Conservation (phyloP, 2,329 filamentous ascomycete genomes). For the Mycosphaerella sp. region DNA sequence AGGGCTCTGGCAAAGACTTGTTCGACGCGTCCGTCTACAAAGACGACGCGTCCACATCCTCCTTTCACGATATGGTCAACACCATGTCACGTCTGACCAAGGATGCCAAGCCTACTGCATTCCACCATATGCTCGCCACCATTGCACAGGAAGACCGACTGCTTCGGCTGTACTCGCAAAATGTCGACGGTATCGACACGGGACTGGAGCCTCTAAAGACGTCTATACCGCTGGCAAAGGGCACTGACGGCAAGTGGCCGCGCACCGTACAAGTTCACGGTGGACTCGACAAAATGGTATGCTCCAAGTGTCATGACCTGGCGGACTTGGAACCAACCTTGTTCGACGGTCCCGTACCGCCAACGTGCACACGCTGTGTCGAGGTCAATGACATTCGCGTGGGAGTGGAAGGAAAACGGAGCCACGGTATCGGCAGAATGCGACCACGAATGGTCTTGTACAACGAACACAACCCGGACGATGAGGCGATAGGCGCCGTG, state of each 20-base stretch:
- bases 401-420: constrained; percentile 71
- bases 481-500: constrained; percentile 90
- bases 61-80: constrained; percentile 95
- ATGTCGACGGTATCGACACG: constrained; percentile 92
- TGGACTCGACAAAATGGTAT: constrained; percentile 91
- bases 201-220: constrained; percentile 73
- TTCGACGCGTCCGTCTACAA: constrained; percentile 98
- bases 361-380: constrained; percentile 68
- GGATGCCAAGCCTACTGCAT: constrained; percentile 72
- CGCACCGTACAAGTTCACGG: constrained; percentile 90
- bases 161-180: constrained; percentile 88
- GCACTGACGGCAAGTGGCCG: constrained; percentile 78
- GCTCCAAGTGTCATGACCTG: constrained; percentile 79
- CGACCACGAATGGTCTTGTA: constrained; percentile 93
- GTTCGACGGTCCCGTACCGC: constrained; percentile 78
- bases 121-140: constrained; percentile 89
- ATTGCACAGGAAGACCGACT: constrained; percentile 80
- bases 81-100: constrained; percentile 74
- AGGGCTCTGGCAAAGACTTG: constrained; percentile 86
- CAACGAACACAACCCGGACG: constrained; percentile 94
- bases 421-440: constrained; percentile 84
- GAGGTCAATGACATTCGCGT: constrained; percentile 70
- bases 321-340: constrained; percentile 68
- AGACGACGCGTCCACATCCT: constrained; percentile 77
- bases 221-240: constrained; percentile 65